Conservation (phyloP, 768 basidiomycete genomes). For the Kwoniella shandongensis region DNA sequence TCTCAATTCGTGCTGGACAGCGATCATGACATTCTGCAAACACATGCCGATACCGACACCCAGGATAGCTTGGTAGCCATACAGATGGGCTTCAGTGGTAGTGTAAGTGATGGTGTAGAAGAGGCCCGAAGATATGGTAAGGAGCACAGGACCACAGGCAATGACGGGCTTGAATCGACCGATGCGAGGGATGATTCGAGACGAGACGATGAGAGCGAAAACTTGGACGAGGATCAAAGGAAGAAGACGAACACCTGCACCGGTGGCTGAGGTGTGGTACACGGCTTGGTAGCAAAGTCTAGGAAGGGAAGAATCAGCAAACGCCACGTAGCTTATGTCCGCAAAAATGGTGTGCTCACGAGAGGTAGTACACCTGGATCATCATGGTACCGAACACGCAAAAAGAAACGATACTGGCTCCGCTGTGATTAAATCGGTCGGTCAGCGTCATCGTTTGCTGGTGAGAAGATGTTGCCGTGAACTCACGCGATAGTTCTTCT, state of each 20-base stretch:
- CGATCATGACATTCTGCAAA: conserved; percentile 54
- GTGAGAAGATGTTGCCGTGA: background rate
- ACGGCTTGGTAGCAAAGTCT: conserved; percentile 44
- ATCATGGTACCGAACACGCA: conserved; percentile 50
- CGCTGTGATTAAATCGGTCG: conserved; percentile 18
- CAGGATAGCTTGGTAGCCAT: conserved; percentile 55
- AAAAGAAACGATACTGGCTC: conserved; percentile 46
- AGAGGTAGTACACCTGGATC: conserved; percentile 50
- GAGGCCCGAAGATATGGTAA: conserved; percentile 53
- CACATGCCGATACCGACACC: conserved; percentile 55
- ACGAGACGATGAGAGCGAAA: conserved; percentile 46
- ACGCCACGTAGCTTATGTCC: background rate
- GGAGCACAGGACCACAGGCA: conserved; percentile 50
- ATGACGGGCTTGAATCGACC: conserved; percentile 56
- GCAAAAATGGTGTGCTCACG: conserved; percentile 32
- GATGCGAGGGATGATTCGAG: conserved; percentile 42
- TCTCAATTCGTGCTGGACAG: conserved; percentile 55
- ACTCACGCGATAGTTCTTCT: conserved; percentile 48
- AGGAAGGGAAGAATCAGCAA: background rate
- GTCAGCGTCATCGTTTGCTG: too few relatives aligned
- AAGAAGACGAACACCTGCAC: conserved; percentile 51
- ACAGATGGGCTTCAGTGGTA: conserved; percentile 40
- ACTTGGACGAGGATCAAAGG: conserved; percentile 52
- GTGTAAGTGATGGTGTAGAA: conserved; percentile 52
- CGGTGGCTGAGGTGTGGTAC: conserved; percentile 49